phyloP scores from a whole-genome alignment of 2,329 filamentous ascomycete genomes.

The Talaromyces sp. region DNA sequence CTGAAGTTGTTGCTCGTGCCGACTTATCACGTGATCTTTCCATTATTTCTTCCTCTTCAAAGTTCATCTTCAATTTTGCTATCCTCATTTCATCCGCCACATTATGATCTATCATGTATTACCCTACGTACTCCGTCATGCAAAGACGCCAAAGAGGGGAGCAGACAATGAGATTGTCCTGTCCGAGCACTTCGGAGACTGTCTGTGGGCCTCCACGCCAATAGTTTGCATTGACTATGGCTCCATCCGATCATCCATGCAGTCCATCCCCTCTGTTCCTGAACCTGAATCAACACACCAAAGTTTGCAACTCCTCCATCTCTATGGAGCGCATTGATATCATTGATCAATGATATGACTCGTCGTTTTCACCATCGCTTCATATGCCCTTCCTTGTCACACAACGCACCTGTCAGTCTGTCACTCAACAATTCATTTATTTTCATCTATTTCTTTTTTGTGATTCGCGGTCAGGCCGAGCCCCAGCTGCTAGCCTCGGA shows the following conservation, averaged over 20 bases:
- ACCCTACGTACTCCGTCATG: neutral
- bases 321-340: too few relatives aligned
- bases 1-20: neutral
- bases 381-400: neutral
- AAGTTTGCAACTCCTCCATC: too few relatives aligned
- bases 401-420: neutral
- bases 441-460: slow-evolving; percentile 1
- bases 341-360: neutral
- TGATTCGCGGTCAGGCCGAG: slow-evolving; percentile 6
- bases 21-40: neutral
- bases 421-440: neutral
- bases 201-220: neutral
- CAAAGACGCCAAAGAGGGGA: neutral
- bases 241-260: neutral
- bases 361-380: neutral
- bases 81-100: neutral
- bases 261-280: neutral
- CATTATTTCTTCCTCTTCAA: neutral
- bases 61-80: neutral
- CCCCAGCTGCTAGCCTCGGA: slow-evolving; percentile 1
- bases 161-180: neutral
- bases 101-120: neutral
- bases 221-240: neutral
- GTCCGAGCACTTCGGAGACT: slow-evolving; percentile 5
- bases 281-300: neutral